Conservation (phyloP, 257 asterid species). For the Solanum corneliomulleri region DNA sequence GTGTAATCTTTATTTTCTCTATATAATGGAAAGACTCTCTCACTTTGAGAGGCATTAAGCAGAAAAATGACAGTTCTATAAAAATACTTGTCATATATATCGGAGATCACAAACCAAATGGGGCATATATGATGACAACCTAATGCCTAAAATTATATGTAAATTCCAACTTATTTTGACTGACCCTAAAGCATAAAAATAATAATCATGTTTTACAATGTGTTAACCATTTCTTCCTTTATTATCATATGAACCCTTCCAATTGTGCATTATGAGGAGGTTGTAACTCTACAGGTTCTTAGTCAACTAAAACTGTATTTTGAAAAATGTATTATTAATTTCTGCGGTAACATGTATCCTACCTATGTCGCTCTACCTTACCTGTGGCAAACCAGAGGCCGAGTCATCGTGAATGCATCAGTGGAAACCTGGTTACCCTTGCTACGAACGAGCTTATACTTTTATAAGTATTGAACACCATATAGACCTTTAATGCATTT, state of each 20-base stretch:
- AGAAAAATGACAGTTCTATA: neutral
- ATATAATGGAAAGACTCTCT: too few relatives aligned
- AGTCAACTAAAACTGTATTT: too few relatives aligned
- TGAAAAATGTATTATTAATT: conserved; percentile 11
- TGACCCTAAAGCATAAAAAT: too few relatives aligned
- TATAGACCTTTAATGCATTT: neutral
- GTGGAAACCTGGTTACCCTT: conserved; percentile 81
- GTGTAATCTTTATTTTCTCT: too few relatives aligned
- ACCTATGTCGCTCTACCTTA: conserved; percentile 71
- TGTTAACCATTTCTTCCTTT: too few relatives aligned
- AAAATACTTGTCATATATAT: neutral
- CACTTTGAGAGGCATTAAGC: too few relatives aligned
- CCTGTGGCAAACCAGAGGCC: conserved; percentile 49
- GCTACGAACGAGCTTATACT: conserved; percentile 83
- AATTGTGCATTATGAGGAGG: too few relatives aligned
- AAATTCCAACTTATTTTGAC: neutral
- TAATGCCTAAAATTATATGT: neutral
- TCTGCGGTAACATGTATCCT: conserved; percentile 90
- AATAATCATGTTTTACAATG: too few relatives aligned
- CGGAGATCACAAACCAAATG: neutral
- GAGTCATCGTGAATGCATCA: conserved; percentile 68
- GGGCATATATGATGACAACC: neutral
- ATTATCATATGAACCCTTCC: too few relatives aligned
- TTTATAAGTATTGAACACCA: conserved; percentile 23
- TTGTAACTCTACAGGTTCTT: too few relatives aligned